Conservation (phyloP, 176 grass and related monocot genomes). For the Hyparrhenia diplandra region DNA sequence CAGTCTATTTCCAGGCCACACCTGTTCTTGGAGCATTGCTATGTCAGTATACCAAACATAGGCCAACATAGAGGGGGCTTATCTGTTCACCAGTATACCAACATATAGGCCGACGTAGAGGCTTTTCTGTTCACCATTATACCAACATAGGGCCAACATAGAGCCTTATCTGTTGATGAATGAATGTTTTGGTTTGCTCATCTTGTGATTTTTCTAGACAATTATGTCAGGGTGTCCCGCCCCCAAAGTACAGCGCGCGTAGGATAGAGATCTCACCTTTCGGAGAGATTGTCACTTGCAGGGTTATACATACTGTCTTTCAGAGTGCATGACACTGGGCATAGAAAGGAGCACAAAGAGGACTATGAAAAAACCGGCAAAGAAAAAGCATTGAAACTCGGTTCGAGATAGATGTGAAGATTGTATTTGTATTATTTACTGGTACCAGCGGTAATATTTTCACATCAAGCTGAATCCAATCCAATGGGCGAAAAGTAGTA, state of each 20-base stretch:
- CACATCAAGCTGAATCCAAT: slow-evolving; percentile 25
- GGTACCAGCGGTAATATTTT: background rate
- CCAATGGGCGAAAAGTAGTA: slow-evolving; percentile 1
- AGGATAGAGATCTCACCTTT: slow-evolving; percentile 31
- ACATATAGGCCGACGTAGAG: no score
- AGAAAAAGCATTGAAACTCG: background rate
- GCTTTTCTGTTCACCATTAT: no score
- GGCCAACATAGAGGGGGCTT: background rate
- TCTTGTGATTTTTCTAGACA: slow-evolving; percentile 14
- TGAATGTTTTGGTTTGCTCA: background rate
- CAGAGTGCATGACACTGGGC: slow-evolving; percentile 38
- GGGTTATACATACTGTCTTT: slow-evolving; percentile 33
- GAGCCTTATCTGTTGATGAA: background rate
- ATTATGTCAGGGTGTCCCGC: background rate
- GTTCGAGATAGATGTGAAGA: slow-evolving; percentile 32
- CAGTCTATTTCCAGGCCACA: background rate
- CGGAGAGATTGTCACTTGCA: slow-evolving; percentile 26
- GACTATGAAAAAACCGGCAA: background rate
- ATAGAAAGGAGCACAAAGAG: slow-evolving; percentile 14
- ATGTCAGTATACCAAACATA: background rate
- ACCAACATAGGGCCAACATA: no score
- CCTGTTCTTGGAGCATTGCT: background rate
- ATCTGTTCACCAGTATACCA: no score
- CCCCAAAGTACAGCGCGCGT: slow-evolving; percentile 11
- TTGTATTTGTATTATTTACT: background rate